These are phyloP conservation scores for Brassica juncea DNA, from an alignment of 345 rosid genomes.

Conservation along the genomic window DNA sequence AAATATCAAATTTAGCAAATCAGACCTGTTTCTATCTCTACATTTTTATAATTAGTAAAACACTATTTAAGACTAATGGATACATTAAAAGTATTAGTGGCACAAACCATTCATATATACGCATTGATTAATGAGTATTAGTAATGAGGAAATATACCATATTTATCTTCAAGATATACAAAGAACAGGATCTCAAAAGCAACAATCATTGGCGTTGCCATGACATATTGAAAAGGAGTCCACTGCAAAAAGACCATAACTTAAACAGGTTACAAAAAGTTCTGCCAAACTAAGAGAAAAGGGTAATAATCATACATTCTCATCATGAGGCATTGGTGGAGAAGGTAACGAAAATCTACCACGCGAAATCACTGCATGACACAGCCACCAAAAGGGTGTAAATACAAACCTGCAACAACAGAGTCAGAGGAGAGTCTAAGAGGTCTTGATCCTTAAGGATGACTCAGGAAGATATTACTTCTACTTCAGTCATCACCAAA, in stretches of 20 bases:
- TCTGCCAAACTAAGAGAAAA: neutral
- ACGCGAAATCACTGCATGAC: slow-evolving; percentile 73
- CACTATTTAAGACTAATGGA: neutral
- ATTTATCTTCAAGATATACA: slow-evolving; percentile 60
- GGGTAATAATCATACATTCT: slow-evolving; percentile 50
- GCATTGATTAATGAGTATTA: neutral
- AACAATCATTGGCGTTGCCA: slow-evolving; percentile 76
- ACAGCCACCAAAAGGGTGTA: slow-evolving; percentile 70
- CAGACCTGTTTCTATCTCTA: neutral
- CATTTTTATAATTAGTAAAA: neutral
- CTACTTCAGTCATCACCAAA: no score
- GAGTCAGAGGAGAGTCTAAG: neutral
- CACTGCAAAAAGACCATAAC: slow-evolving; percentile 59
- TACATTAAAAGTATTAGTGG: neutral
- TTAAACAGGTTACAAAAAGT: neutral
- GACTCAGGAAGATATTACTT: neutral
- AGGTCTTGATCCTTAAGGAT: neutral
- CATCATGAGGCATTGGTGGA: slow-evolving; percentile 80
- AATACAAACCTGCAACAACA: slow-evolving; percentile 57
- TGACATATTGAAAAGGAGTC: slow-evolving; percentile 79
- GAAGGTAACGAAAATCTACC: slow-evolving; percentile 92
- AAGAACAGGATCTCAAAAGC: slow-evolving; percentile 85
- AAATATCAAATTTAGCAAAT: neutral
- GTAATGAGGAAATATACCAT: slow-evolving; percentile 43
- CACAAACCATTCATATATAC: neutral